Evolutionary conservation across 352 stramenopile genomes (phyloP), one percentile per base, ranked within the genome.

Genomic region (Elongisporangium anandrum): DNA sequence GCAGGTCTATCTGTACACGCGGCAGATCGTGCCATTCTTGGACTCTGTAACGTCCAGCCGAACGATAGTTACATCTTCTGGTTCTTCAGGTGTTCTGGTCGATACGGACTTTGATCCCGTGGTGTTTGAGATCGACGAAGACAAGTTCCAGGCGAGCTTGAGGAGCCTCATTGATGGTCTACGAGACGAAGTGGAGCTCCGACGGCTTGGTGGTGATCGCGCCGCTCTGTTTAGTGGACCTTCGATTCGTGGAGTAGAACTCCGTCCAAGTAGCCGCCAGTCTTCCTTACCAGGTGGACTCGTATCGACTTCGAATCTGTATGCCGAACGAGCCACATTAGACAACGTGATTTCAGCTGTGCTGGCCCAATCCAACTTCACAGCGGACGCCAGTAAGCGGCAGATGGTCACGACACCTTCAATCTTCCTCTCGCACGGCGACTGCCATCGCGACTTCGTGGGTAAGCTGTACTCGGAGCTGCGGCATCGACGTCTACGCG

Each of bases 381-480:
- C 9, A 2, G 12, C 34, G n/a, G 63, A 62, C n/a, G 63, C 51
- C 58, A 55, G 60, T 17, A 57, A 63, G 21, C 59, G 53, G 38
- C 59, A 61, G 47, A 60, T 66, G 21, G 54, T n/a, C n/a, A n/a
- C n/a, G n/a, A n/a, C 63, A 16, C 72, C 81, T 21, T 90, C 75
- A 10, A 78, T 94, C 17, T 91, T 94, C 59, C 65, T 94, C 10
- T 88, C 78, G 16, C 85, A 94, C 26, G 85, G 85, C 7, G 82
- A 92, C 55, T 88, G 75, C 48, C 85, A 92, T 61, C 68, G 64
- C 2, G 71, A 85, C 57, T 92, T 94, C 51, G 81, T 92, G 9
- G 72, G 67, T 12, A 67, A 66, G 20, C 64, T 92, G 23, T 84
- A 74, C 52, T 73, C 56, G 1, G 74, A 89, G 50, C 64, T 92